Evolutionary conservation across 805 yeast species (phyloP), one percentile per base, ranked within the genome.

Genomic region (Spencermartinsiella europaea): DNA sequence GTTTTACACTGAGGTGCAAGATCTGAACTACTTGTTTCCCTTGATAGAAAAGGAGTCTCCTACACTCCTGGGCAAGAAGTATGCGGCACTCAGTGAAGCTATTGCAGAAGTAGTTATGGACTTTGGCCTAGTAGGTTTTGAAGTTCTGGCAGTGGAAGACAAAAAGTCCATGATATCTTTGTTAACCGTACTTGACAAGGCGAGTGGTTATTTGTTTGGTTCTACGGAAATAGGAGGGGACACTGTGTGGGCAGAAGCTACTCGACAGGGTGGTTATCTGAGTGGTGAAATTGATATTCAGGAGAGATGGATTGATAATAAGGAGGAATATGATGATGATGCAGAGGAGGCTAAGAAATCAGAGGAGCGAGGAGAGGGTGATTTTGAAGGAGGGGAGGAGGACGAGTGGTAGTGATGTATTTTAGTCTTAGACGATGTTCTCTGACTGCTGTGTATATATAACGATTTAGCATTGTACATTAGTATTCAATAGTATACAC

Each of bases 161-260:
- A 93, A 93, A 60, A 79, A 81, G 49, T 80, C 93, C 27, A 93
- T 93, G 98, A 90, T 93, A 25, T 75, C 83, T 42, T 65, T 93
- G 33, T 73, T 93, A 38, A 73, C 84, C 14, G 71, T 79, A 1
- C 79, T 93, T 7, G 99, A 93, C 61, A 90, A 85, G 61, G 91
- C 97, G 2, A 86, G 83, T 57, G 99, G 99, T 0, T 93, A 93
- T 62, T 76, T 85, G 55, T 88, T 87, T 69, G 99, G 99, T 0
- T 72, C 90, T 1, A 85, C 89, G 25, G 99, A 93, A 56, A 74
- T 91, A 5, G 96, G 97, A 1, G 99, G 98, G n/a, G 99, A 93
- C 61, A 79, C 91, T 0, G 80, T 93, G 1, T 93, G 99, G 99
- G 85, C 89, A n/a, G 96, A 91, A 56, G 96, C 96, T 0, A 77